Base-by-base conservation (phyloP, 805 yeast genomes). In the Brettanomyces sp. region DNA sequence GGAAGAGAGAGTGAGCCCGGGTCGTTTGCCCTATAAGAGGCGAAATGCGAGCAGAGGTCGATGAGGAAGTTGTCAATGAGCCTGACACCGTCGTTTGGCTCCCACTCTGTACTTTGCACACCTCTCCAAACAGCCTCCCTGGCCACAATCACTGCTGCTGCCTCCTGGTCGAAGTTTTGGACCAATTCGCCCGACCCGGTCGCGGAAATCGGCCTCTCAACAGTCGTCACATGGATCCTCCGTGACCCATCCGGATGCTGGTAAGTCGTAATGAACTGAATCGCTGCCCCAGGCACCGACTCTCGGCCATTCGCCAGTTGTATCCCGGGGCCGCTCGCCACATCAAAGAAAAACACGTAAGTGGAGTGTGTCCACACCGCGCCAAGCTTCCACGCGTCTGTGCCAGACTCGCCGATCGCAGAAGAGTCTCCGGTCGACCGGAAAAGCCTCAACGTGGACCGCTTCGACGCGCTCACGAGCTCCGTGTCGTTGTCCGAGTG, bases 91-190 rank as follows among this genome's bases (percentile, higher is more conserved):
- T 63, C 68, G 14, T 64, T 58, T 40, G 65, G 66, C 44, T 62
- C 65, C 49, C 64, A 54, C 48, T 64, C 58, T 39, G 74, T 62
- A 3, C 4, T 9, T 12, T 11, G 21, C 33, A 39, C 42, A n/a
- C 42, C n/a, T 50, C 69, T 72, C 50, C 59, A 57, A 22, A 79
- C 63, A 0, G 80, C 74, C 28, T 73, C 72, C 51, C 86, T 67
- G 1, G 84, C 79, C 51, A 79, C 62, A 38, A 80, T 60, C 0
- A 81, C 83, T 3, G 81, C 72, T 0, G 85, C 83, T 11, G 82
- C 82, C 56, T 81, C 86, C 59, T 82, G 86, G 57, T 81, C 88
- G 57, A 81, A 80, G 13, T 73, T 73, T 8, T 59, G 58, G 36
- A 74, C 69, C 39, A 79, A 54, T 13, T 45, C 34, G 42, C 64